phyloP scores from a whole-genome alignment of 1,284 basidiomycete genomes.

The Ustilago sp. region DNA sequence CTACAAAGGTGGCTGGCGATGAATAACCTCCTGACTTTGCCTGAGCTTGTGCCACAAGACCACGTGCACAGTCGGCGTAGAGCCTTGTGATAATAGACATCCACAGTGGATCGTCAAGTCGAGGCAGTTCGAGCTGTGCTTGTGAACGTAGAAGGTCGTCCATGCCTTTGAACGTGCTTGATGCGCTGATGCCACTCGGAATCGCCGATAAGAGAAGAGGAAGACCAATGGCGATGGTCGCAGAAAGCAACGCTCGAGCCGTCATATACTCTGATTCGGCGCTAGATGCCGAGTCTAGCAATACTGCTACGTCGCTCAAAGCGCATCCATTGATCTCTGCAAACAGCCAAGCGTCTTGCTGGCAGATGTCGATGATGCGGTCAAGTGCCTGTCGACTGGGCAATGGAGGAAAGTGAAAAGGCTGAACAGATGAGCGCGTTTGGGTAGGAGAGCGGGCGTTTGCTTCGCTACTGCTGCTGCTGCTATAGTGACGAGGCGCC shows the following conservation, averaged over 20 bases:
- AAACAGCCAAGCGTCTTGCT: slow-evolving; percentile 22
- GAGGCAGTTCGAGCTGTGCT: not conserved
- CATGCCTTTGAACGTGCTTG: slow-evolving; percentile 15
- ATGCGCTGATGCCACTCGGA: slow-evolving; percentile 9
- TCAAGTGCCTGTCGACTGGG: slow-evolving; percentile 19
- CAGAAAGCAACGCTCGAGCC: slow-evolving; percentile 20
- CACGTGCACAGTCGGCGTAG: slow-evolving; percentile 24
- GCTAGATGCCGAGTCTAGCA: slow-evolving; percentile 5
- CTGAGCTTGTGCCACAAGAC: slow-evolving; percentile 11
- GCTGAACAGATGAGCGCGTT: not conserved
- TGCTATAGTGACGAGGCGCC: slow-evolving; percentile 10
- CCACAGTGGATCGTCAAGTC: slow-evolving; percentile 12
- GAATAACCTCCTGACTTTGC: slow-evolving; percentile 1
- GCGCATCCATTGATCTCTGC: slow-evolving; percentile 26
- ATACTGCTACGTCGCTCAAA: slow-evolving; percentile 15
- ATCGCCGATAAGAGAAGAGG: slow-evolving; percentile 9
- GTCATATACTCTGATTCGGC: slow-evolving; percentile 12
- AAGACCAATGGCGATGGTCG: slow-evolving; percentile 23
- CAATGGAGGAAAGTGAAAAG: not conserved
- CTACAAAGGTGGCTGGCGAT: slow-evolving; percentile 15
- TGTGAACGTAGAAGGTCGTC: slow-evolving; percentile 8
- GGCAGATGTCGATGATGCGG: slow-evolving; percentile 16
- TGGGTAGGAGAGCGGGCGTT: not conserved
- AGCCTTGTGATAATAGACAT: slow-evolving; percentile 5
- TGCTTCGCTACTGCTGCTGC: not conserved